These are phyloP conservation scores for Rutidosis leptorrhynchoides DNA, from an alignment of 129 eudicot species.

Conservation along the genomic window DNA sequence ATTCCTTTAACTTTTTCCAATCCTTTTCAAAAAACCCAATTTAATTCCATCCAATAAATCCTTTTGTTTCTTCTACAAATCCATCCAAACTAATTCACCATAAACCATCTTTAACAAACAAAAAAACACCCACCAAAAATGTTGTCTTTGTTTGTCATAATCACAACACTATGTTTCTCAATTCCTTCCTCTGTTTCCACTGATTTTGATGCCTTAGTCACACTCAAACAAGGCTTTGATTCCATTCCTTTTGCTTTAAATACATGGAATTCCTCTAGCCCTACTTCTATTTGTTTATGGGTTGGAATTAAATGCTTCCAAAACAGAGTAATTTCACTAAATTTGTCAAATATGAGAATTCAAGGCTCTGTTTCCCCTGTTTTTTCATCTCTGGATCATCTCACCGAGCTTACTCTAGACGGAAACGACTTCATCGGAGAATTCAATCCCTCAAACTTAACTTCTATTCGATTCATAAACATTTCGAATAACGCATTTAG, in stretches of 20 bases:
- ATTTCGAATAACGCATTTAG: slow-evolving; percentile 67
- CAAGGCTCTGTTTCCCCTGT: slow-evolving; percentile 79
- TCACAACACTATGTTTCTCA: slow-evolving; percentile 46
- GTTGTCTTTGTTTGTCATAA: slow-evolving; percentile 44
- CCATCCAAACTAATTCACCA: slow-evolving; percentile 47
- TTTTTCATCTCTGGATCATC: slow-evolving; percentile 45
- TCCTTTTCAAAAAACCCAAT: slow-evolving; percentile 43
- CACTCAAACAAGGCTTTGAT: slow-evolving; percentile 67
- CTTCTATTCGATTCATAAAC: slow-evolving; percentile 58
- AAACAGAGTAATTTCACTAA: slow-evolving; percentile 58
- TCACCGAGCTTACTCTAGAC: slow-evolving; percentile 55
- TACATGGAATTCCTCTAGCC: slow-evolving; percentile 66
- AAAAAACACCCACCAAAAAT: slow-evolving; percentile 33
- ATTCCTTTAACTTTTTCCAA: slow-evolving; percentile 62
- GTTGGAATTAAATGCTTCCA: slow-evolving; percentile 63
- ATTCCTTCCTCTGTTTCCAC: slow-evolving; percentile 50
- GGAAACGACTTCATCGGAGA: slow-evolving; percentile 94
- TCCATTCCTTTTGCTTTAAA: slow-evolving; percentile 38
- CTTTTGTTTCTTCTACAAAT: slow-evolving; percentile 45
- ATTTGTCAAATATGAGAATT: slow-evolving; percentile 63
- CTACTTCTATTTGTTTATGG: slow-evolving; percentile 83
- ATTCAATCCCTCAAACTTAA: slow-evolving; percentile 47
- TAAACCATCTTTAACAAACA: slow-evolving; percentile 16
- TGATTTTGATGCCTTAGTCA: slow-evolving; percentile 63
- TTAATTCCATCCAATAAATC: slow-evolving; percentile 44